Evolutionary conservation across 1,284 basidiomycete species (phyloP), one percentile per base, ranked within the genome.

Genomic region (Marasmius tenuissimus): DNA sequence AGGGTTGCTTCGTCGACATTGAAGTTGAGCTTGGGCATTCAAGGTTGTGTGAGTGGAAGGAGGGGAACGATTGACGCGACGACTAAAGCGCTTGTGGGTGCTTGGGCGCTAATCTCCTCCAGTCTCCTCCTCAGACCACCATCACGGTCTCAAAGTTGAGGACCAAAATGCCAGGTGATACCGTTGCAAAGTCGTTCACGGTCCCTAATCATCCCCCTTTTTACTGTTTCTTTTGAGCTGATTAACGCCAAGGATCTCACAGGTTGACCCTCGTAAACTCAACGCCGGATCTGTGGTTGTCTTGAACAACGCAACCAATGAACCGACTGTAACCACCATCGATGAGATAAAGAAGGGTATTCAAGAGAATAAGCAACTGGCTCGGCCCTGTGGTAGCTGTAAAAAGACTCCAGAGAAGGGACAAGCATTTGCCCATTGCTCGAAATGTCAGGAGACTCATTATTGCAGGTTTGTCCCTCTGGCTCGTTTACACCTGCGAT

Each of bases 1-100:
- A 93, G 74, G 14, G 86, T 76, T 20, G 85, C 88, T 73, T 93
- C 91, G 72, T 93, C 91, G 37, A 86, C 78, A 56, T 86, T 80
- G 66, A 91, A 82, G 70, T 86, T 87, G 60, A 87, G 78, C 67
- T 81, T 85, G 49, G 77, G 77, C 79, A 83, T 81, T 45, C 50
- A 50, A 40, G 11, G 18, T 7, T 7, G 20, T 16, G 14, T 18
- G 18, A 18, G n/a, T 27, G 33, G 12, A 48, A 12, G 18, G 20
- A 38, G 22, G 16, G n/a, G 39, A 35, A 48, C 16, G 33, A 35
- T 58, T 18, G 42, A 20, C 39, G 45, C 27, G 48, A 48, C 18
- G 16, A 12, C 20, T 27, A 22, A 10, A 37, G 8, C 22, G n/a
- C 14, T 45, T 45, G 18, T 45, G 42, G 42, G 12, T 45, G 18